Conservation (phyloP, 2,329 filamentous ascomycete species). For the Alternaria arborescens region DNA sequence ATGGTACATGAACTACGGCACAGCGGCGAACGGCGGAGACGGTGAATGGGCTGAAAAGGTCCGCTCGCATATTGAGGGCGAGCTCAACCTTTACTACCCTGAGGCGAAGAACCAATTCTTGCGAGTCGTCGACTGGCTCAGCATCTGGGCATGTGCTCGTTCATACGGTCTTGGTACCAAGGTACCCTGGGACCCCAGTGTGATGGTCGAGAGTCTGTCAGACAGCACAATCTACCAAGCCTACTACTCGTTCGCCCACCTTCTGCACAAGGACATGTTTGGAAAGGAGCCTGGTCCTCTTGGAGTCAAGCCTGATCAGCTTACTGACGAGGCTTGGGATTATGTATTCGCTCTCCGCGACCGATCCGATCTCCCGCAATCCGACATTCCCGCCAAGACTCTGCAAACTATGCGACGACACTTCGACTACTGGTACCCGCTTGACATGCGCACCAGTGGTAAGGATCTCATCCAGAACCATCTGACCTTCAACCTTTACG, state of each 20-base stretch:
- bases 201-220: conserved; percentile 90
- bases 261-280: conserved; percentile 85
- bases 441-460: conserved; percentile 86
- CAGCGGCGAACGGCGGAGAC: conserved; percentile 69
- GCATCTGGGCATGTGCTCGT: conserved; percentile 84
- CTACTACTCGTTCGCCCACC: conserved; percentile 68
- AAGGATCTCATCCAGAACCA: conserved; percentile 81
- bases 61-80: conserved; percentile 58
- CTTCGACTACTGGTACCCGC: conserved; percentile 96
- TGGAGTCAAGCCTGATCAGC: conserved; percentile 77
- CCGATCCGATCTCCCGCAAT: conserved; percentile 72
- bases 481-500: conserved; percentile 94
- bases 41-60: conserved; percentile 78
- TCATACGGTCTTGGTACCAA: conserved; percentile 93
- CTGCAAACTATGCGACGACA: conserved; percentile 85
- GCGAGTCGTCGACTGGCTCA: conserved; percentile 88
- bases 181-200: conserved; percentile 90
- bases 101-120: conserved; percentile 70
- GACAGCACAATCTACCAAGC: conserved; percentile 94
- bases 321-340: conserved; percentile 96
- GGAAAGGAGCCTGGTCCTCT: conserved; percentile 63
- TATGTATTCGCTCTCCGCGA: conserved; percentile 87
- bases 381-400: conserved; percentile 75
- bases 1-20: conserved; percentile 97
- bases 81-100: conserved; percentile 79